phyloP scores from a whole-genome alignment of 495 filamentous ascomycete species.

The Aspergillus conjunctus region DNA sequence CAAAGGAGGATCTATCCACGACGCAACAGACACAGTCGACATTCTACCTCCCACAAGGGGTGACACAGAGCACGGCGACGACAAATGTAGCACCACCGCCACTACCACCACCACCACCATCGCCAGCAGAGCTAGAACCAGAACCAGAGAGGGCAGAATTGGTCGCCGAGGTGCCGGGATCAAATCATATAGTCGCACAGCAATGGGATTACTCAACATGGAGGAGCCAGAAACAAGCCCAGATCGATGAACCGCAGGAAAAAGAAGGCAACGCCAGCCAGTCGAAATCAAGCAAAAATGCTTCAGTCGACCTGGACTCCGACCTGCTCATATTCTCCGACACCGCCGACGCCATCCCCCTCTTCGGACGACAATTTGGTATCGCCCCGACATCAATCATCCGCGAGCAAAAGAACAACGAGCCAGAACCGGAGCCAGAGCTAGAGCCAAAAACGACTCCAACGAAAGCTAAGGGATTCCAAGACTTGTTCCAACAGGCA shows the following conservation, averaged over 20 bases:
- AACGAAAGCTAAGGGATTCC: not conserved
- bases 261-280: not conserved
- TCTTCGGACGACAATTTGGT: slow-evolving; percentile 17
- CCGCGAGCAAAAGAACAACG: slow-evolving; percentile 7
- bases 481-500: slow-evolving; percentile 7
- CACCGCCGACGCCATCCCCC: slow-evolving; percentile 8
- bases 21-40: not conserved
- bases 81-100: no score
- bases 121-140: no score
- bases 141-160: no score
- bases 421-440: not conserved
- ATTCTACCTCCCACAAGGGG: not conserved
- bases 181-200: no score
- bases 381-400: slow-evolving; percentile 17
- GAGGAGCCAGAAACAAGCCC: no score
- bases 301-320: not conserved
- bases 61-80: not conserved
- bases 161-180: no score
- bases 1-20: not conserved
- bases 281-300: not conserved
- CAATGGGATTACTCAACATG: no score
- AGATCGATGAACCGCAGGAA: not conserved
- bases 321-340: slow-evolving; percentile 17
- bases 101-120: no score
- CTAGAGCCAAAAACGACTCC: no score